Conservation (phyloP, 2,329 filamentous ascomycete genomes). For the Chaetomiaceae sp. region DNA sequence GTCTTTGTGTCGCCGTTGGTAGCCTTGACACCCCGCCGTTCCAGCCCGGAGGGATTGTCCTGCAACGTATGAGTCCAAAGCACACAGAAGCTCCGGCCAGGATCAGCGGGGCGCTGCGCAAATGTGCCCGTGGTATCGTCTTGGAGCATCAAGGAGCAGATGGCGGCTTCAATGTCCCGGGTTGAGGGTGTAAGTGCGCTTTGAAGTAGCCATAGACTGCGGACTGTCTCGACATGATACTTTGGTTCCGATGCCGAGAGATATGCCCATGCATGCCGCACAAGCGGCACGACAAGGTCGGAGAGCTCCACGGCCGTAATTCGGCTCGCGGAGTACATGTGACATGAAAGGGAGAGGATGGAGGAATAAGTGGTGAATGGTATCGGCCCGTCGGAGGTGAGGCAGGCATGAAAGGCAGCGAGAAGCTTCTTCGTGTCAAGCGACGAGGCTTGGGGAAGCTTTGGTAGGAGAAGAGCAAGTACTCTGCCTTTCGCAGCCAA, state of each 20-base stretch:
- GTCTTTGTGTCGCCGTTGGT: slow-evolving; percentile 36
- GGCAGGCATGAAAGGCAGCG: slow-evolving; percentile 46
- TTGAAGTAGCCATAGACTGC: slow-evolving; percentile 82
- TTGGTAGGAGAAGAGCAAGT: slow-evolving; percentile 54
- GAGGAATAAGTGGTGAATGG: slow-evolving; percentile 56
- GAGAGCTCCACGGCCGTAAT: slow-evolving; percentile 52
- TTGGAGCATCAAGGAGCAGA: slow-evolving; percentile 64
- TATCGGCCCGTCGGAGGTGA: slow-evolving; percentile 38
- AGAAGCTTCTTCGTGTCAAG: slow-evolving; percentile 48
- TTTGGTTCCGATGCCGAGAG: slow-evolving; percentile 80
- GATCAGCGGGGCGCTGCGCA: slow-evolving; percentile 50
- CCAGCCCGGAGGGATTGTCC: slow-evolving; percentile 46
- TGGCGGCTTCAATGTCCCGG: slow-evolving; percentile 74
- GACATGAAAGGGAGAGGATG: slow-evolving; percentile 53
- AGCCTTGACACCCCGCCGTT: slow-evolving; percentile 48
- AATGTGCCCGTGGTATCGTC: slow-evolving; percentile 45
- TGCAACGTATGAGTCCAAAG: slow-evolving; percentile 78
- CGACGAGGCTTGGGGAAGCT: slow-evolving; percentile 42
- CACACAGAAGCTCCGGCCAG: slow-evolving; percentile 65
- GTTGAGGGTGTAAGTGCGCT: slow-evolving; percentile 61
- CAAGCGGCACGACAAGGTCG: slow-evolving; percentile 62
- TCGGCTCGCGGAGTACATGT: slow-evolving; percentile 51
- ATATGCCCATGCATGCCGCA: slow-evolving; percentile 72
- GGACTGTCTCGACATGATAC: slow-evolving; percentile 89
- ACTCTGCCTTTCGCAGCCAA: slow-evolving; percentile 56